Conservation (phyloP, 495 filamentous ascomycete genomes). For the Penicillium canariense region DNA sequence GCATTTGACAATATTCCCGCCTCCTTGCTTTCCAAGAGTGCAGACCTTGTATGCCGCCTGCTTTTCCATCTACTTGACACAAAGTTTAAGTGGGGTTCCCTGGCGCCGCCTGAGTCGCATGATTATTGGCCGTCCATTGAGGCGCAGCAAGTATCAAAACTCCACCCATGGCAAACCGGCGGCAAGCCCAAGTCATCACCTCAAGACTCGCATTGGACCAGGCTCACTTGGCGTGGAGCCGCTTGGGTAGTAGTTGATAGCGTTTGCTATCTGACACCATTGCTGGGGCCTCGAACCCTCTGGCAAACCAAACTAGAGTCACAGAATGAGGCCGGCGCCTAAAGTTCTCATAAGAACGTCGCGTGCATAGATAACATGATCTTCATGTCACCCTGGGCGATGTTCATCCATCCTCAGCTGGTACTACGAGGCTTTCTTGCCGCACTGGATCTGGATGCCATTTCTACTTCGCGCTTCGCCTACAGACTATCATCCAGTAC, state of each 20-base stretch:
- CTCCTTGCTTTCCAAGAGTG: neutral
- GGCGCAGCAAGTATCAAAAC: neutral
- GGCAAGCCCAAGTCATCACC: neutral
- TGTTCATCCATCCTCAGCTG: neutral
- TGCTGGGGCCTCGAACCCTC: neutral
- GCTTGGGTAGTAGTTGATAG: neutral
- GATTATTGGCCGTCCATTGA: neutral
- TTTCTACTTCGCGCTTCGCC: neutral
- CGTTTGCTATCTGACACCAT: neutral
- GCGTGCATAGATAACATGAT: neutral
- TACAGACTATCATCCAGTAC: neutral
- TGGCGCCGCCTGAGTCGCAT: neutral
- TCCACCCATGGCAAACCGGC: neutral
- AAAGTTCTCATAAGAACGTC: neutral
- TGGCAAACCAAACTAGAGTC: neutral
- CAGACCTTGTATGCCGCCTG: neutral
- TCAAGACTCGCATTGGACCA: neutral
- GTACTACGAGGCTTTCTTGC: neutral
- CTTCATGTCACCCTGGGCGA: neutral
- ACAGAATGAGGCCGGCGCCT: constrained; percentile 11
- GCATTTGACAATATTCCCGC: neutral
- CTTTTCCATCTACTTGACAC: neutral
- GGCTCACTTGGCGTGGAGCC: neutral
- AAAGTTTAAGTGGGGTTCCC: neutral
- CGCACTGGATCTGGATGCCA: neutral